Evolutionary conservation across 306 rosid species (phyloP), one percentile per base, ranked within the genome.

Genomic region (Spatholobus suberectus): DNA sequence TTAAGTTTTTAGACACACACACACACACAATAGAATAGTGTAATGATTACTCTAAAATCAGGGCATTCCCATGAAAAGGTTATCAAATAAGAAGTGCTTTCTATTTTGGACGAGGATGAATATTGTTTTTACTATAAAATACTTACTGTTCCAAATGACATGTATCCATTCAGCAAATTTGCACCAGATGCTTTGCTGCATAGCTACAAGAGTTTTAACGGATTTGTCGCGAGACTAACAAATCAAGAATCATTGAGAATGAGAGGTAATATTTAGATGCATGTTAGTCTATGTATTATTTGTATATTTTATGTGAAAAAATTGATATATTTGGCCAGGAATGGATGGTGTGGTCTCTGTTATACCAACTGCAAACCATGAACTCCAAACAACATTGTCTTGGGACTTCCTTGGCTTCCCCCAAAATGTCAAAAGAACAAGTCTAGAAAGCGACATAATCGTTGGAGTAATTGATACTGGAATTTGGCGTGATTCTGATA

Each of bases 401-500:
- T 63, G 70, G 70, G 7, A 63, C 13, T 63, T 32, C 6, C 11
- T 63, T 13, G 44, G 24, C 44, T 63, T 63, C 70, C 43, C 70
- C 2, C 6, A 32, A 63, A 6, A 63, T 12, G 43, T 63, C 0
- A 1, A 7, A 32, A 32, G 70, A 63, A 3, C 21, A 7, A 17
- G 0, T 0, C 2, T 7, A 63, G 70, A 32, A 34, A 17, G 43
- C 0, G 10, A 63, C 43, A 6, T 5, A 17, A 79, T 82, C 6
- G 58, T 82, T 0, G 88, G 86, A 11, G 75, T 84, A 4, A 4
- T 87, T 1, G 87, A 87, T 26, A 0, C 4, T 0, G 87, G 90
- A 58, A 84, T 87, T 7, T 87, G 85, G 88, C 83, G 77, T 1
- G 71, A 85, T 14, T 70, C 85, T 1, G 11, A 18, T 0, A 85